phyloP scores from a whole-genome alignment of 2,329 filamentous ascomycete species.

The Claviceps digitariae region DNA sequence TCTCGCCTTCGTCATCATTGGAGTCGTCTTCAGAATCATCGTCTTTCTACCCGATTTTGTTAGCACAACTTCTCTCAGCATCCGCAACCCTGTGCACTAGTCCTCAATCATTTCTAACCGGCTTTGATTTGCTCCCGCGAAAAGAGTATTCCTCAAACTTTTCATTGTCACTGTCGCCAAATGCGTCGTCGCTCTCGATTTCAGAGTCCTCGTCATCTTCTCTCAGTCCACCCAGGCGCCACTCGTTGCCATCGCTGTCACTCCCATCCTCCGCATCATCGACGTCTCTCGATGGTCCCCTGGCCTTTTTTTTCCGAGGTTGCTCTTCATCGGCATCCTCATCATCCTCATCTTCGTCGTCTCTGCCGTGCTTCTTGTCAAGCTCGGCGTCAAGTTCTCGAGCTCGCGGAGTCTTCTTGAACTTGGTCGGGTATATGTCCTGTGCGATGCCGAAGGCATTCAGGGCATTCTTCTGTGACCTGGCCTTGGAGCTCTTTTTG shows the following conservation, averaged over 20 bases:
- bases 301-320: slow-evolving; percentile 26
- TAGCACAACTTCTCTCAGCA: background rate
- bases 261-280: slow-evolving; percentile 58
- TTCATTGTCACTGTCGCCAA: slow-evolving; percentile 81
- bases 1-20: slow-evolving; percentile 44
- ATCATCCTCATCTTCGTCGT: slow-evolving; percentile 31
- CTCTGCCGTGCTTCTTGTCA: slow-evolving; percentile 29
- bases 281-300: slow-evolving; percentile 32
- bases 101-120: slow-evolving; percentile 8
- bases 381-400: slow-evolving; percentile 37
- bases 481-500: slow-evolving; percentile 33
- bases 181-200: slow-evolving; percentile 62
- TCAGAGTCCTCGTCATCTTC: slow-evolving; percentile 49
- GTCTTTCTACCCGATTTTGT: background rate
- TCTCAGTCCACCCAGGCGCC: slow-evolving; percentile 55
- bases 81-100: background rate
- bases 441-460: slow-evolving; percentile 45
- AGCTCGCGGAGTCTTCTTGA: slow-evolving; percentile 34
- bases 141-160: slow-evolving; percentile 62
- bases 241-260: slow-evolving; percentile 76
- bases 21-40: slow-evolving; percentile 37
- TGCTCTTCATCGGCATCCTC: slow-evolving; percentile 33
- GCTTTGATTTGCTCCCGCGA: slow-evolving; percentile 29
- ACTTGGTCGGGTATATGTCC: slow-evolving; percentile 34
- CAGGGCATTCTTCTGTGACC: slow-evolving; percentile 35